Base-by-base conservation (phyloP, 805 yeast species). In the Kluyveromyces aestuarii region DNA sequence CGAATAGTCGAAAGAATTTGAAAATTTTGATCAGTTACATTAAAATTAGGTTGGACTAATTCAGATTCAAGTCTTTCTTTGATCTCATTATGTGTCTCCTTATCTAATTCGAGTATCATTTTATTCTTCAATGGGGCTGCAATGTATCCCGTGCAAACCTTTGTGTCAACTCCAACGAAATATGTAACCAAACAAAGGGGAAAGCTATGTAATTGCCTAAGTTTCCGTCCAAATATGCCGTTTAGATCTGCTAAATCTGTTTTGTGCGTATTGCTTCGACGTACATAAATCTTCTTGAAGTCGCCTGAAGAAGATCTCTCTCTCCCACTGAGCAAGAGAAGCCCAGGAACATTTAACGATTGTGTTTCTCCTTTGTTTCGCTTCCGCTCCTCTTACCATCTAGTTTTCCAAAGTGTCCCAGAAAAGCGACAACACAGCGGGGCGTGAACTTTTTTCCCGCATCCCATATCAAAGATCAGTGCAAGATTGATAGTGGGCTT, bases 1-100 rank as follows among this genome's bases (percentile, higher is more conserved):
- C 96, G 70, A 37, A 88, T 73, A 2, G 95, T 81, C 38, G 89
- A 76, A 27, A 87, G 66, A 14, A 87, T 62, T 53, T 80, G 76
- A 58, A 85, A 81, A 6, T 70, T 70, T 37, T 51, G 50, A 27
- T 49, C 53, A 8, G 35, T 46, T 36, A 45, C 47, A 13, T 50
- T 44, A 36, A 55, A 57, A 41, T 55, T 51, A 3, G 52, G 52
- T 21, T 52, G 55, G 19, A 57, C 51, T 21, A 53, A 39, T 37
- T 52, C 60, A 17, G 43, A 37, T 9, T 38, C 27, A 9, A 43
- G 21, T 25, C 17, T 36, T 18, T 43, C 27, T 38, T 43, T 43
- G 40, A 37, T 19, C 17, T 10, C 6, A 19, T 37, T 19, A 11
- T 30, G 35, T 13, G 35, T 30, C 7, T 3, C 35, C 8, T 13